A percentile compares a stretch with the other conserved stretches of the same genome.
phyloP scores from a whole-genome alignment of 768 basidiomycete genomes.

The Daedalea quercina region DNA sequence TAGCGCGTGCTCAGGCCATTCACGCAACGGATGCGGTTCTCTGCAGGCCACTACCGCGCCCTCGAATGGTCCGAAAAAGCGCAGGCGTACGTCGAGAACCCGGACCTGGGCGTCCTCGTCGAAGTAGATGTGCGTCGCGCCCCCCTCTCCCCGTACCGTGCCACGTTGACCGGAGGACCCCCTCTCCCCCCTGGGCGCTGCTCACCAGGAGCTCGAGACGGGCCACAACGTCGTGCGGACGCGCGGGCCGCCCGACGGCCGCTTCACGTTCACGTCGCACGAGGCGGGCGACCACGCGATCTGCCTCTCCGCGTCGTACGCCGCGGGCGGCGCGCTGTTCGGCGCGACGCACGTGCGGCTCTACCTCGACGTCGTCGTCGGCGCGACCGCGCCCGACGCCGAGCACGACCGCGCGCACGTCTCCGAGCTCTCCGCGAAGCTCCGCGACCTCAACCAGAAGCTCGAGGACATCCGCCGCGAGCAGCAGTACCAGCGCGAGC shows the following conservation, averaged over 20 bases:
- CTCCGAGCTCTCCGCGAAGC: slow-evolving; percentile 70
- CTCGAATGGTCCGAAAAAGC: slow-evolving; percentile 80
- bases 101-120: slow-evolving; percentile 81
- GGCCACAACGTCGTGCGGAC: slow-evolving; percentile 82
- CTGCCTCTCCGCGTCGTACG: slow-evolving; percentile 90
- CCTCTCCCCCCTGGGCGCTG: no score
- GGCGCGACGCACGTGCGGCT: slow-evolving; percentile 80
- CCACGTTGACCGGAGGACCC: not conserved
- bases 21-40: not conserved
- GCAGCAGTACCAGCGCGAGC: slow-evolving; percentile 96
- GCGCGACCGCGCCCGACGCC: slow-evolving; percentile 77
- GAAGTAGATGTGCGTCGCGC: slow-evolving; percentile 71
- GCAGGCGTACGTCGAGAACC: slow-evolving; percentile 64
- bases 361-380: slow-evolving; percentile 91
- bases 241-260: slow-evolving; percentile 83
- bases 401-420: slow-evolving; percentile 86
- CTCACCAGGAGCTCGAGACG: slow-evolving; percentile 73
- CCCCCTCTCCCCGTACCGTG: not conserved
- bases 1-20: not conserved
- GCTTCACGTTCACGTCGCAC: slow-evolving; percentile 97
- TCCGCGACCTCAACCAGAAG: slow-evolving; percentile 91
- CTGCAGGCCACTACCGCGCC: slow-evolving; percentile 83
- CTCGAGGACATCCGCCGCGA: slow-evolving; percentile 90
- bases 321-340: slow-evolving; percentile 69
- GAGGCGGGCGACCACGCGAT: slow-evolving; percentile 96